Evolutionary conservation across 2,329 filamentous ascomycete species (phyloP), one percentile per base, ranked within the genome.

Genomic region (Arthroderma sp.): DNA sequence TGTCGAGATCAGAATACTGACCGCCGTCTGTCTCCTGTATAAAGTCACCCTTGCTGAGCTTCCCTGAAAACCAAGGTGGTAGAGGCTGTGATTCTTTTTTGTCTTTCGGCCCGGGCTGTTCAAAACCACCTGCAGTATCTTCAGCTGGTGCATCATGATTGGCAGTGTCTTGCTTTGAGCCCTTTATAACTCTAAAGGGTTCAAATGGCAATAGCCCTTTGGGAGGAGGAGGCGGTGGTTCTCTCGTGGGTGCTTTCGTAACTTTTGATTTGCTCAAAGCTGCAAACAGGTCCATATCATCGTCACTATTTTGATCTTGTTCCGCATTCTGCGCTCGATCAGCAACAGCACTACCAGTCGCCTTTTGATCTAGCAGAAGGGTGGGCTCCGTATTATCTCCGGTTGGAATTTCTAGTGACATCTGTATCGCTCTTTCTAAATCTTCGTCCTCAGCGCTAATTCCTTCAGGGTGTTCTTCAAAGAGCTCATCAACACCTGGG

Each of bases 351-450:
- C 9, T 3, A 9, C 9, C 32, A 9, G 32, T 9, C 32, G 44
- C 15, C 29, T 70, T 59, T 1, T 64, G 45, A 29, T 50, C 15
- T 22, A 22, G 15, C 15, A 3, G 15, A 22, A 22, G 1, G 15
- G 15, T 47, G 15, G 28, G 61, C 1, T 70, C 62, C 0, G 62
- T 56, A 4, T 59, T 58, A 4, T 66, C 61, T 2, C 70, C 66
- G 6, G 64, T 60, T 6, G 57, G 54, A 31, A 55, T 49, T 52
- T 81, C 75, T 33, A 96, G 65, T 4, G 89, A 96, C 62, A 96
- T 71, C 1, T 83, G 83, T 56, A 96, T 94, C 8, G 89, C 88
- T 49, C 73, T 75, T 47, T 78, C 78, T 4, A 96, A 69, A 42
- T 94, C 85, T 50, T 84, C 80, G 11, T 88, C 83, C 34, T 84